Conservation (phyloP, 345 rosid genomes). For the Garcia nutans region DNA sequence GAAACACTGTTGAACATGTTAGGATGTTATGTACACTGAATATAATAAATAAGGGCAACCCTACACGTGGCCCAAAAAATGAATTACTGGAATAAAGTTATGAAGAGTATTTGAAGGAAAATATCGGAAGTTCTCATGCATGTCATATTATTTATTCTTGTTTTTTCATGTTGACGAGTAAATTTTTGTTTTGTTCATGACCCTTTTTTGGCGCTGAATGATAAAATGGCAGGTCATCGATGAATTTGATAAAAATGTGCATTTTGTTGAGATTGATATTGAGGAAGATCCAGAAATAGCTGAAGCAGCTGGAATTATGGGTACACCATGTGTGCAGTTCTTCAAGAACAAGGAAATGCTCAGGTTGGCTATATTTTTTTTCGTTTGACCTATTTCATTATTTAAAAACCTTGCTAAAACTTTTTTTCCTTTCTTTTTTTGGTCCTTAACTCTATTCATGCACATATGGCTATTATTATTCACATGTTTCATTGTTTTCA, state of each 20-base stretch:
- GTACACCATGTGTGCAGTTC: conserved; percentile 94
- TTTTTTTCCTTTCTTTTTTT: background rate
- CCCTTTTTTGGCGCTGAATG: background rate
- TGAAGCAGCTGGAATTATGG: conserved; percentile 97
- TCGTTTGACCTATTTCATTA: background rate
- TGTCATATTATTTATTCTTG: background rate
- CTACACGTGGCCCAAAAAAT: background rate
- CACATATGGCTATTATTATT: background rate
- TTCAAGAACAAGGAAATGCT: conserved; percentile 92
- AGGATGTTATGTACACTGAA: background rate
- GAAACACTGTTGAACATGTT: background rate
- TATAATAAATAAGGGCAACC: background rate
- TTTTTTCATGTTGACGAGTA: background rate
- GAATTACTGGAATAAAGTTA: background rate
- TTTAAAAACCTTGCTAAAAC: background rate
- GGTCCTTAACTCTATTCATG: background rate
- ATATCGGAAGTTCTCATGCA: background rate
- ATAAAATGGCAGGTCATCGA: conserved; percentile 68
- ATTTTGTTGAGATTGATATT: conserved; percentile 89
- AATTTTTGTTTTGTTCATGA: background rate
- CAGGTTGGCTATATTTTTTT: conserved; percentile 43
- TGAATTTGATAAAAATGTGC: conserved; percentile 78
- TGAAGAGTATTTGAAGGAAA: background rate
- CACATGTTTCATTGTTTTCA: background rate
- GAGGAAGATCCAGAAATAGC: conserved; percentile 97